Conservation (phyloP, 306 rosid species). For the Rosa multiflora region DNA sequence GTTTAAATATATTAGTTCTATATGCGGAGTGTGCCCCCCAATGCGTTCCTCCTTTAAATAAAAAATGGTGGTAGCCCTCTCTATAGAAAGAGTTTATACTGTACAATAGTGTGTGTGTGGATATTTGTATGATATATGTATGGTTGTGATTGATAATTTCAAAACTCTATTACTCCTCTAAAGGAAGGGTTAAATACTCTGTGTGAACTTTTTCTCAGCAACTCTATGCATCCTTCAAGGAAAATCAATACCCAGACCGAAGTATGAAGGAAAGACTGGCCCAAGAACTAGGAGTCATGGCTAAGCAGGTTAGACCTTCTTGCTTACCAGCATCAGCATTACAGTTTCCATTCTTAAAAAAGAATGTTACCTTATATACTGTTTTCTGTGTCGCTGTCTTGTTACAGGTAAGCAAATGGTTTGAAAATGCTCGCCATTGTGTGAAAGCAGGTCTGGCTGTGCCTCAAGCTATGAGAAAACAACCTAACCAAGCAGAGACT, state of each 20-base stretch:
- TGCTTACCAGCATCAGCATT: constrained; percentile 11
- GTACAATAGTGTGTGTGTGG: background rate
- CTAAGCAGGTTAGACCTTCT: constrained; percentile 55
- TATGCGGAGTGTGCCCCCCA: background rate
- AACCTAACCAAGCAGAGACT: constrained; percentile 16
- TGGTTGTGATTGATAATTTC: background rate
- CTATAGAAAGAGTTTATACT: background rate
- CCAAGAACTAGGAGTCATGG: constrained; percentile 66
- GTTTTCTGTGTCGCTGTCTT: background rate
- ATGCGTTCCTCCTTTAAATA: background rate
- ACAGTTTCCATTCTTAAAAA: background rate
- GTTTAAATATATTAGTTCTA: background rate
- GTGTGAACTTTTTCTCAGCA: constrained; percentile 41
- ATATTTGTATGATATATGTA: background rate
- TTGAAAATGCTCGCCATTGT: constrained; percentile 66
- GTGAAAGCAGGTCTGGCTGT: constrained; percentile 26
- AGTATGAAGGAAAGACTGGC: constrained; percentile 74
- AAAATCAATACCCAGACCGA: constrained; percentile 82
- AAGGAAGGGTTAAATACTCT: background rate
- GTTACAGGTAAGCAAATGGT: constrained; percentile 89
- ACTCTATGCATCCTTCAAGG: constrained; percentile 67
- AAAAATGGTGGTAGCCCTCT: background rate
- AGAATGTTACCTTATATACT: background rate
- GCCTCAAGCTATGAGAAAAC: constrained; percentile 24
- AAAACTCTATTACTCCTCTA: background rate